Evolutionary conservation across 345 rosid species (phyloP), one percentile per base, ranked within the genome.

Genomic region (Gossypium raimondii): DNA sequence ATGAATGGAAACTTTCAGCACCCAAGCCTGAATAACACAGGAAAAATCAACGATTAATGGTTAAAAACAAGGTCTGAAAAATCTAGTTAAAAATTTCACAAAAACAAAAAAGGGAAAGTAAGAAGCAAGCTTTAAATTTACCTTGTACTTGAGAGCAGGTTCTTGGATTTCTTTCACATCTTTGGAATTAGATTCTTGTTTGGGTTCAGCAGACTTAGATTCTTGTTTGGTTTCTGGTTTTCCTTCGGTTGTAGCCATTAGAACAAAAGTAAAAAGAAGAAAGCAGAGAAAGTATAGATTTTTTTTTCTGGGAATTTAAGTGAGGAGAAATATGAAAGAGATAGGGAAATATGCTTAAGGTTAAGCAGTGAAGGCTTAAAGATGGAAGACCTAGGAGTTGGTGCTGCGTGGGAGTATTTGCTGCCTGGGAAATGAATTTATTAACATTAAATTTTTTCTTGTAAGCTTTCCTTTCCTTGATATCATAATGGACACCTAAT

Each of bases 71-170:
- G 56, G 13, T 25, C 59, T 16, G 45, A 4, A 67, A 14, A 7
- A 18, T 65, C 22, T 41, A 41, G 69, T 64, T 65, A 61, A 18
- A 2, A 18, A 10, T 10, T 61, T 27, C n/a, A 61, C 17, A 60
- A 7, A 60, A 6, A 25, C 4, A 56, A 70, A 70, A 52, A 34
- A 1, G 18, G 18, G 22, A 53, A 53, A 53, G 9, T 4, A 16
- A 73, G 7, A 62, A 60, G 43, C 38, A 51, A 57, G 34, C n/a
- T 51, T 71, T 59, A 59, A 34, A 59, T 25, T 12, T 55, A 89
- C 98, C 93, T 90, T 92, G 82, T 76, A 90, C 52, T 84, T 85
- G 25, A 90, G 93, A 76, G 88, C 91, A 75, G 89, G 84, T 47
- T 81, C 88, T n/a, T 78, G 72, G 12, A 25, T 51, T 77, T 76